Evolutionary conservation across 2,329 filamentous ascomycete genomes (phyloP).

Genomic region (Ceratocystis cacaofunesta): DNA sequence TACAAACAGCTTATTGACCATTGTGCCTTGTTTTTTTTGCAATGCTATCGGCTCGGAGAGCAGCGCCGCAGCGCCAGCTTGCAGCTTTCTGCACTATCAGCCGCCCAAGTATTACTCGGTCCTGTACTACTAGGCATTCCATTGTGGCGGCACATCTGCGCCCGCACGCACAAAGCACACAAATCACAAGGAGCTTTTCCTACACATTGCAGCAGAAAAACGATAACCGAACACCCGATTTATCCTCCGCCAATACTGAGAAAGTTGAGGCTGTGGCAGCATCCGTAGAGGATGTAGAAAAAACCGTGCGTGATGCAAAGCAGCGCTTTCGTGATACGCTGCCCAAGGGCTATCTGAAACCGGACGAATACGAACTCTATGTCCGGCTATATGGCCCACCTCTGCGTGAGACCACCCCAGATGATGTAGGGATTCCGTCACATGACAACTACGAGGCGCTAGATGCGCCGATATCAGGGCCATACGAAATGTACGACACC

Average conservation of each 20-base stretch:
- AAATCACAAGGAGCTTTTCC: neutral
- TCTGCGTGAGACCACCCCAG: conserved; percentile 42
- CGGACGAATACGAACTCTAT: conserved; percentile 60
- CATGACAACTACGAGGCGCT: conserved; percentile 19
- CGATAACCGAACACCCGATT: neutral
- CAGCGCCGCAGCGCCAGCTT: neutral
- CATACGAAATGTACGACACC: conserved; percentile 5
- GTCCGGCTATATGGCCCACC: conserved; percentile 69
- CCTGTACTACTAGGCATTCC: neutral
- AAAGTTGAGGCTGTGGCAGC: neutral
- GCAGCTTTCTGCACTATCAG: neutral
- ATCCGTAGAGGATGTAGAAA: conserved; percentile 34
- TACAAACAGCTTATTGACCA: neutral
- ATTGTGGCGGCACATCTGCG: neutral
- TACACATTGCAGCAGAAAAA: neutral
- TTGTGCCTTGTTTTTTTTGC: neutral
- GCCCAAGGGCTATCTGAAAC: conserved; percentile 53
- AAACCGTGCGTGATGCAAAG: conserved; percentile 53
- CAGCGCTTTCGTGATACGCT: conserved; percentile 64
- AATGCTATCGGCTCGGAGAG: conserved; percentile 10
- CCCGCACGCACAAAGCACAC: too few species aligned
- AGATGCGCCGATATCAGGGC: conserved; percentile 16
- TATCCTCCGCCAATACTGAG: neutral
- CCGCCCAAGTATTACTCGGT: neutral
- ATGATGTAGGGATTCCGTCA: conserved; percentile 40